Evolutionary conservation across 441 rosid species (phyloP).

Genomic region (Theobroma grandiflorum): DNA sequence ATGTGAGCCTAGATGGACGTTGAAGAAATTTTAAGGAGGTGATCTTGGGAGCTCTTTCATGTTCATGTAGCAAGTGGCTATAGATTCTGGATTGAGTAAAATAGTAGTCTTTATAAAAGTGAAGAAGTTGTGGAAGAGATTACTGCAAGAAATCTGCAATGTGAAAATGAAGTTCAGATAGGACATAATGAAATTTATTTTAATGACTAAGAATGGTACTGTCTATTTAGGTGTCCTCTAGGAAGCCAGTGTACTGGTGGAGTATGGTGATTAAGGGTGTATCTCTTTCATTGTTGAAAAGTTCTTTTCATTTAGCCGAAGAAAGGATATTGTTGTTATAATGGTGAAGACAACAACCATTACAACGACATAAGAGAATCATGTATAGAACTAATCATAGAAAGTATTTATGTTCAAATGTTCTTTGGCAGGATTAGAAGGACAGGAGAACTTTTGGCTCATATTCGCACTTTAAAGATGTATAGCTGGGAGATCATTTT

Average conservation of each 20-base stretch:
- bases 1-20: not conserved
- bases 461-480: conserved; percentile 91
- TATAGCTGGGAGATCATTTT: conserved; percentile 90
- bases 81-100: not conserved
- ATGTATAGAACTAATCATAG: conserved; percentile 1
- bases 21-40: not conserved
- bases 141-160: not conserved
- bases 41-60: not conserved
- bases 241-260: not conserved
- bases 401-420: conserved; percentile 26
- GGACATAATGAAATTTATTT: not conserved
- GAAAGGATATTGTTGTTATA: conserved; percentile 12
- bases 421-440: conserved; percentile 76
- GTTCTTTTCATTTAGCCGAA: not conserved
- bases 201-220: not conserved
- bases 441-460: conserved; percentile 87
- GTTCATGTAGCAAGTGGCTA: too few relatives aligned
- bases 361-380: not conserved
- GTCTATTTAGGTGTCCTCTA: not conserved
- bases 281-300: not conserved
- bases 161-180: not conserved
- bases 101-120: not conserved
- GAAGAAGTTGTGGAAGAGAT: not conserved
- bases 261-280: not conserved
- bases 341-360: conserved; percentile 13